Evolutionary conservation across 75 land plant genomes (phyloP).

Genomic region (Pinus albicaulis): DNA sequence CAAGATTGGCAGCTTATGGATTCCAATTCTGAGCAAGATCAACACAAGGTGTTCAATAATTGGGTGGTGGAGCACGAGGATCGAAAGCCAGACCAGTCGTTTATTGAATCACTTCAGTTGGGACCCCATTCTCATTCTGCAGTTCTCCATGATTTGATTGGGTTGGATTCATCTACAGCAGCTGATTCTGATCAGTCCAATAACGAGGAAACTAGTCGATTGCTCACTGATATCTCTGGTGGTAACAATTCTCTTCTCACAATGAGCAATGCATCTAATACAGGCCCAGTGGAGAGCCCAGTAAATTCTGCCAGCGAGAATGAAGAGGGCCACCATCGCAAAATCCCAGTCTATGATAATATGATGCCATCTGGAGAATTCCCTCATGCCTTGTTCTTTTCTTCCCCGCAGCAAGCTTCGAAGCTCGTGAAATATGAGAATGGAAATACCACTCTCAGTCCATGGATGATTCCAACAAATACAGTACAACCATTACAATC

Average conservation of each 20-base stretch:
- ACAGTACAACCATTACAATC: slow-evolving; percentile 2
- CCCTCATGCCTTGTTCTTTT: slow-evolving; percentile 7
- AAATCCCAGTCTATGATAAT: neutral
- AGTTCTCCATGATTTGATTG: slow-evolving; percentile 8
- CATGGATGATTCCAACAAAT: slow-evolving; percentile 8
- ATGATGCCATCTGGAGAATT: slow-evolving; percentile 3
- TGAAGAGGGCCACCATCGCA: neutral
- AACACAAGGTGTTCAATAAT: slow-evolving; percentile 6
- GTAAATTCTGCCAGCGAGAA: neutral
- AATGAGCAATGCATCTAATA: neutral
- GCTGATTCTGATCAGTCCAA: neutral
- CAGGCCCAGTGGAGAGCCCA: neutral
- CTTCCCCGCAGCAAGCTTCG: neutral
- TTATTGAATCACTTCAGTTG: slow-evolving; percentile 8
- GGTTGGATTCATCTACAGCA: slow-evolving; percentile 1
- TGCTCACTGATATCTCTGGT: slow-evolving; percentile 4
- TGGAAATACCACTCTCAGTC: neutral
- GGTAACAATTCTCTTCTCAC: neutral
- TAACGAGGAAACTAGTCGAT: slow-evolving; percentile 2
- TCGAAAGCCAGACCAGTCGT: slow-evolving; percentile 8
- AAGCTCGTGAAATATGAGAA: slow-evolving; percentile 7
- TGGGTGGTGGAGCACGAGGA: slow-evolving; percentile 4
- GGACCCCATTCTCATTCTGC: neutral
- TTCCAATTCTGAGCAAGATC: neutral
- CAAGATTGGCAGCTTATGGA: neutral